These are phyloP conservation scores for Arctium minus DNA, from an alignment of 129 eudicot species.

Conservation along the genomic window DNA sequence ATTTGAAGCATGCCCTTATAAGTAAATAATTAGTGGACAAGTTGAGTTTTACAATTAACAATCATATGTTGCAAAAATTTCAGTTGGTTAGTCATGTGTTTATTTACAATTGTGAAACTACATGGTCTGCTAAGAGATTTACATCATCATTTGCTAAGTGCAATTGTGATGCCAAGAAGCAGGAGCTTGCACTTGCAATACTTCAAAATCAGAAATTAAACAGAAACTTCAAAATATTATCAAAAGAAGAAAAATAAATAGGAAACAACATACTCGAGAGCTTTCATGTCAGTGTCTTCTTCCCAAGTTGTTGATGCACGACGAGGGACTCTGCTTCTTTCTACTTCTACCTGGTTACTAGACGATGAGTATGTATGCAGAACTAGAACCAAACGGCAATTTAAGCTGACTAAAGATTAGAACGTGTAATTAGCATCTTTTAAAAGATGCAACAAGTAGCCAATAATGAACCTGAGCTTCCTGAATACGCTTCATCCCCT, in stretches of 20 bases:
- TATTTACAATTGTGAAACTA: not conserved
- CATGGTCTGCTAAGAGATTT: not conserved
- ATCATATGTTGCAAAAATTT: not conserved
- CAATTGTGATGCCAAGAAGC: not conserved
- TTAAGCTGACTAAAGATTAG: not conserved
- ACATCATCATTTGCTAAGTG: not conserved
- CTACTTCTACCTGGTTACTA: constrained; percentile 75
- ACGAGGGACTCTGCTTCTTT: constrained; percentile 77
- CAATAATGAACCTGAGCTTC: constrained; percentile 71
- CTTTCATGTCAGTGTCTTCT: constrained; percentile 91
- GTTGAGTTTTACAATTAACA: not conserved
- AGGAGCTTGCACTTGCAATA: not conserved
- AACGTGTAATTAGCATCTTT: not conserved
- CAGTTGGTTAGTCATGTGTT: not conserved
- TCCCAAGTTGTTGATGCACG: constrained; percentile 90
- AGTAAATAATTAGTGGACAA: too few relatives aligned
- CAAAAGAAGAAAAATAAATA: not conserved
- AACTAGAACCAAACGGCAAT: constrained; percentile 4
- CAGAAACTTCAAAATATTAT: not conserved
- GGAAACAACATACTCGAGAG: constrained; percentile 75
- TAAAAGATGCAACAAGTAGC: constrained; percentile 13
- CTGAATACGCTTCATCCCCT: constrained; percentile 78
- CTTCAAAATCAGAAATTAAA: not conserved
- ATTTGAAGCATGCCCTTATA: not conserved
- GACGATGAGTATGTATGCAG: constrained; percentile 5